Evolutionary conservation across 2,329 filamentous ascomycete species (phyloP).

Genomic region (Acrodontium crateriforme): DNA sequence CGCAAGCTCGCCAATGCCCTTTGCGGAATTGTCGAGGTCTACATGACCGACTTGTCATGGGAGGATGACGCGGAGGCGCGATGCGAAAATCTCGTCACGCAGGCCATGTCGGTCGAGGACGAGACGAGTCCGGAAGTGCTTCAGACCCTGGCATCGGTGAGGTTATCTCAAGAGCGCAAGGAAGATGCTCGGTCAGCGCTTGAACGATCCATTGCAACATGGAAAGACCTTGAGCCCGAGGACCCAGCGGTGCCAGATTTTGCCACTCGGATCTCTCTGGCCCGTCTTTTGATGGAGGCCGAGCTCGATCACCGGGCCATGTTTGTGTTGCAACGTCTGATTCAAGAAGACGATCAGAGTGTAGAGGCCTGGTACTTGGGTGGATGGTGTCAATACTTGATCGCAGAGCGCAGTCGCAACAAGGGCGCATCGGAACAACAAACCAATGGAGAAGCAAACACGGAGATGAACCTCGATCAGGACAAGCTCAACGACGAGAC

Average conservation of each 20-base stretch:
- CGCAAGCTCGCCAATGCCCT: conserved; percentile 78
- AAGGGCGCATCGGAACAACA: conserved; percentile 18
- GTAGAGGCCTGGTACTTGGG: conserved; percentile 96
- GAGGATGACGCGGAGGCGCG: conserved; percentile 78
- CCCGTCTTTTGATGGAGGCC: conserved; percentile 78
- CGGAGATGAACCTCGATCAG: conserved; percentile 19
- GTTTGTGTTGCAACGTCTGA: conserved; percentile 68
- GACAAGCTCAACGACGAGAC: conserved; percentile 41
- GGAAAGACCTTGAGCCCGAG: conserved; percentile 63
- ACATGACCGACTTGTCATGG: conserved; percentile 77
- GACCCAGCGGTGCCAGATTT: conserved; percentile 71
- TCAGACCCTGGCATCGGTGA: conserved; percentile 85
- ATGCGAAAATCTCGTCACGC: conserved; percentile 79
- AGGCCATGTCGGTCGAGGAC: conserved; percentile 75
- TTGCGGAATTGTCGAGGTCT: conserved; percentile 88
- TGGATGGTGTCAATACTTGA: conserved; percentile 78
- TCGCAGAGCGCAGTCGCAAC: conserved; percentile 57
- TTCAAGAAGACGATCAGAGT: conserved; percentile 81
- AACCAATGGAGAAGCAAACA: conserved; percentile 7
- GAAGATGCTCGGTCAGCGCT: conserved; percentile 74
- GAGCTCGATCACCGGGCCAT: conserved; percentile 75
- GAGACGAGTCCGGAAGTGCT: conserved; percentile 66
- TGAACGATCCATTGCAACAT: conserved; percentile 63
- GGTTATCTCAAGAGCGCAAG: conserved; percentile 70
- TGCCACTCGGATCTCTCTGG: conserved; percentile 67